A percentile compares a stretch with the other conserved stretches of the same genome.
These are phyloP conservation scores for Pseudoscleropodium purum DNA, from an alignment of 225 moss, liverwort and hornwort genomes.

Conservation along the genomic window DNA sequence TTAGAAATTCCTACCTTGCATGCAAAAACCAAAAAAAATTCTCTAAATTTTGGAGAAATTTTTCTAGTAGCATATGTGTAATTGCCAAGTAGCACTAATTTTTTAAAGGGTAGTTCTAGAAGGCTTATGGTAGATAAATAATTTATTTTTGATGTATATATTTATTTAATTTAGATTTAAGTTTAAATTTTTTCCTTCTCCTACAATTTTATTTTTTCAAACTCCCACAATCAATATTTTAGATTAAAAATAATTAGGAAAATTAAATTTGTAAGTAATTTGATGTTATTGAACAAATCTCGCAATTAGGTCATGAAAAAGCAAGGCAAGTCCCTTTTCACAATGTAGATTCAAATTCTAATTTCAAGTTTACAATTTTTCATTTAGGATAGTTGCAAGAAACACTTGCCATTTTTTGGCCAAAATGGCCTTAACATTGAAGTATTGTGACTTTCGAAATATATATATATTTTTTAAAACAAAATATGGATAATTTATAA, in stretches of 20 bases:
- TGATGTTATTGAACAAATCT: not conserved
- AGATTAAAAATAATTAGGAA: not conserved
- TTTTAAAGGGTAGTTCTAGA: not conserved
- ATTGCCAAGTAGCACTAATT: not conserved
- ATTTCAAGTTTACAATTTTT: not conserved
- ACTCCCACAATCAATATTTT: not conserved
- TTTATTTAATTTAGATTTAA: not conserved
- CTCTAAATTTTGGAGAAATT: too few species aligned
- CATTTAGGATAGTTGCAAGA: too few species aligned
- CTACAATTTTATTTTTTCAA: not conserved
- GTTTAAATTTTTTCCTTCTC: rapidly evolving
- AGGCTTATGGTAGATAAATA: not conserved
- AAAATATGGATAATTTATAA: too few species aligned
- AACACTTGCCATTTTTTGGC: too few species aligned
- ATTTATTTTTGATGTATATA: not conserved
- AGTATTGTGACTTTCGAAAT: too few species aligned
- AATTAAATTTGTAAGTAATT: not conserved
- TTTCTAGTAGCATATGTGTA: not conserved
- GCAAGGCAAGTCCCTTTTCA: not conserved
- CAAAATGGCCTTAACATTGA: too few species aligned
- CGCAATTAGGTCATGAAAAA: not conserved
- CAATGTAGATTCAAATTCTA: not conserved
- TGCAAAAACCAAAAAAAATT: not conserved
- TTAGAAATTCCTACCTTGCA: not conserved
- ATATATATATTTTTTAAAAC: too few species aligned